These are phyloP conservation scores for Pyrus bretschneideri DNA, from an alignment of 306 rosid species.

Conservation along the genomic window DNA sequence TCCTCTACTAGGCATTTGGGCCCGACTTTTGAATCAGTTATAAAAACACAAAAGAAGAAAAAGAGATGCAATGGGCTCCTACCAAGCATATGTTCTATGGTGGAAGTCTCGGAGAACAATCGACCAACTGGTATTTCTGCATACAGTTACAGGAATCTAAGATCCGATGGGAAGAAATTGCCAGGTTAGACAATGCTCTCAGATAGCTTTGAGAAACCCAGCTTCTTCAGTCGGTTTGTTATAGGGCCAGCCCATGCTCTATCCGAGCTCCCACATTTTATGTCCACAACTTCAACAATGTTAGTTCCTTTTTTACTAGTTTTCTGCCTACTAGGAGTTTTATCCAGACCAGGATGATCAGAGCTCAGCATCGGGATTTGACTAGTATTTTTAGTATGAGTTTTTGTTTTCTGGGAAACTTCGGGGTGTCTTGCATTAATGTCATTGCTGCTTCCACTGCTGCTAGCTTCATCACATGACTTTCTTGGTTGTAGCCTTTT, in stretches of 20 bases:
- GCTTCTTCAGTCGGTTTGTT: constrained; percentile 66
- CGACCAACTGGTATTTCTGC: constrained; percentile 37
- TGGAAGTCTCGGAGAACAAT: constrained; percentile 48
- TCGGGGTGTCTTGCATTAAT: constrained; percentile 31
- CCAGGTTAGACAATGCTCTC: constrained; percentile 64
- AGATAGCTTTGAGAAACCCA: constrained; percentile 77
- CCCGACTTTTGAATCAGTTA: constrained; percentile 24
- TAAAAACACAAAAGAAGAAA: constrained; percentile 46
- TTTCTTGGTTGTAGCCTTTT: constrained; percentile 53
- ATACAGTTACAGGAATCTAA: constrained; percentile 55
- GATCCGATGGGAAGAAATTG: constrained; percentile 44
- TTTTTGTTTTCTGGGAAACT: constrained; percentile 42
- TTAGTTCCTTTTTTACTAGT: constrained; percentile 47
- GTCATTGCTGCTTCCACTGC: constrained; percentile 45
- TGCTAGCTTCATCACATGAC: constrained; percentile 54
- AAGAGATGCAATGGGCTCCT: constrained; percentile 40
- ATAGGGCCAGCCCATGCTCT: constrained; percentile 75
- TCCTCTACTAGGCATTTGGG: constrained; percentile 38
- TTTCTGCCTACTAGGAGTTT: constrained; percentile 48
- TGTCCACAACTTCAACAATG: constrained; percentile 77
- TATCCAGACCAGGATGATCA: constrained; percentile 31
- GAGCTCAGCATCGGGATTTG: constrained; percentile 65
- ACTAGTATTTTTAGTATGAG: constrained; percentile 43
- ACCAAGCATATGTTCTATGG: constrained; percentile 64
- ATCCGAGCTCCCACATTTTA: constrained; percentile 66